Conservation (phyloP, 2,329 filamentous ascomycete genomes). For the Monosporascus sp. region DNA sequence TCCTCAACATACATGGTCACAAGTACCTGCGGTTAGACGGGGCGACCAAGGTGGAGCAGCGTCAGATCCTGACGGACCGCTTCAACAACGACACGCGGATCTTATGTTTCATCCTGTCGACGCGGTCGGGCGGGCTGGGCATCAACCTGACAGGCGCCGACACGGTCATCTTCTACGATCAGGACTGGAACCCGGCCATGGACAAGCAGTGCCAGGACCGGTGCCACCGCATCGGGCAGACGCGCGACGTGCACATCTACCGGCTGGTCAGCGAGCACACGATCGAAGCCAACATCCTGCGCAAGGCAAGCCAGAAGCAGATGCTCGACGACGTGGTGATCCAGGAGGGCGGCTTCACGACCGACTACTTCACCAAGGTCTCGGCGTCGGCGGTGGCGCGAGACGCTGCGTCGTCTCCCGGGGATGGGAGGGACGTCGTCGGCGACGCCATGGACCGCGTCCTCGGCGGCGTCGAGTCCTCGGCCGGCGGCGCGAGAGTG, state of each 20-base stretch:
- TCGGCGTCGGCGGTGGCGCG: constrained; percentile 57
- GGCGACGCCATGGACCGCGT: constrained; percentile 79
- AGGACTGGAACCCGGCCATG: constrained; percentile 99
- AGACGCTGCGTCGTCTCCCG: constrained; percentile 60
- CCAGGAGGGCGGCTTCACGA: constrained; percentile 96
- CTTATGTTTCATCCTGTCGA: constrained; percentile 91
- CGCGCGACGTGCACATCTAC: constrained; percentile 96
- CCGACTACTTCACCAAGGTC: constrained; percentile 85
- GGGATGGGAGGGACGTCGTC: constrained; percentile 46
- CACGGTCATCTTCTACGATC: constrained; percentile 97
- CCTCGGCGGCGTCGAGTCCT: constrained; percentile 60
- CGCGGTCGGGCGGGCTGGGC: constrained; percentile 86
- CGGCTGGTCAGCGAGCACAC: constrained; percentile 89
- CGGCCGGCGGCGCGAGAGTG: constrained; percentile 54
- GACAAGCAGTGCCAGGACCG: constrained; percentile 98
- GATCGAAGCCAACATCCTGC: constrained; percentile 95
- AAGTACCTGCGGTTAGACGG: constrained; percentile 95
- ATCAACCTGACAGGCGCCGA: constrained; percentile 97
- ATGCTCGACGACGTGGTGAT: constrained; percentile 98
- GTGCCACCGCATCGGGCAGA: constrained; percentile 95
- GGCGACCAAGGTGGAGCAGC: constrained; percentile 92
- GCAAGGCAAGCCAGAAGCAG: constrained; percentile 95
- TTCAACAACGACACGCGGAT: constrained; percentile 96
- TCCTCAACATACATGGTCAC: constrained; percentile 95
- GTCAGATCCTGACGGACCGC: constrained; percentile 89